Base-by-base conservation (phyloP, 306 rosid species). In the Sphenostylis stenocarpa region DNA sequence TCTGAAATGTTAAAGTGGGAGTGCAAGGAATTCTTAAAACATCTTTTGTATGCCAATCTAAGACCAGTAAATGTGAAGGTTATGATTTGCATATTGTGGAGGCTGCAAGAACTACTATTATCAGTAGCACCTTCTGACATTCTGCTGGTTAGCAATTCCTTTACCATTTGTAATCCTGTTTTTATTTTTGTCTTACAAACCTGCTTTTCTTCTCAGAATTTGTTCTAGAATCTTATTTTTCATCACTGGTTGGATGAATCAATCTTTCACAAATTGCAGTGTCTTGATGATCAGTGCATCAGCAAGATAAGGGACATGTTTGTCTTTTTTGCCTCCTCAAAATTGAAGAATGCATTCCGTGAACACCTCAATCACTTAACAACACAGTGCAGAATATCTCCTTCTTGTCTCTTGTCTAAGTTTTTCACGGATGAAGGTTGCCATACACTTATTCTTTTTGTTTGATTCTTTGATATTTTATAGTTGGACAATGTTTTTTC, bases 401-500 rank as follows among this genome's bases (percentile, higher is more conserved):
- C 95, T 71, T 80, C 86, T 48, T 62, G 83, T 57, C 90, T 90
- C 29, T 77, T 91, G 64, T 83, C 95, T 16, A 84, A 77, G 78
- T 90, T 86, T 77, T 92, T 87, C 87, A 89, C 91, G 28, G 93
- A 90, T 39, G 90, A 87, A 92, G 98, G 98, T 36, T 94, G 72
- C 80, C 67, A 8, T 76, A 62, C 24, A n/a, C 55, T 38, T 68
- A 43, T 75, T 72, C 80, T 70, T 34, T 62, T 64, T 75, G 23
- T 76, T 73, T 48, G 68, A 24, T 47, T 16, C 61, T 52, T 55
- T 67, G 77, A 31, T 74, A 17, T 61, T 31, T 63, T 68, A 1
- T 38, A 34, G 33, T 23, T 52, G 21, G 76, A 8, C 62, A 36
- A 36, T 51, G 28, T 28, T 33, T 61, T 62, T 24, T 64, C 55